These are phyloP conservation scores for Fragaria iinumae DNA, from an alignment of 306 rosid species.

Conservation along the genomic window DNA sequence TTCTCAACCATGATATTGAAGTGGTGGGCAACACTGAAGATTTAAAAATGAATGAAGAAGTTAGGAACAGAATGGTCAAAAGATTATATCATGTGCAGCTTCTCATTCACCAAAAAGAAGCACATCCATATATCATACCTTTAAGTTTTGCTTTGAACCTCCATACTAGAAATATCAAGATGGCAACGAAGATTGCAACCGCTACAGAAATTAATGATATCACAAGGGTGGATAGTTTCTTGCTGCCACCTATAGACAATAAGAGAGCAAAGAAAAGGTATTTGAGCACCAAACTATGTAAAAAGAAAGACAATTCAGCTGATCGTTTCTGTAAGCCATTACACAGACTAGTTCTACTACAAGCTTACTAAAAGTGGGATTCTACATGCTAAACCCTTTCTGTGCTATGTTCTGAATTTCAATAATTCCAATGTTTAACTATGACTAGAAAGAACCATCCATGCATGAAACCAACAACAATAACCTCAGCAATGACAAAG, in stretches of 20 bases:
- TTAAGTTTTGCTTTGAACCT: constrained; percentile 48
- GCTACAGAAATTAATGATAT: constrained; percentile 35
- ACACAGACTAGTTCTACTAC: neutral
- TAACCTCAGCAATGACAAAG: neutral
- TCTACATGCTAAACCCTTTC: neutral
- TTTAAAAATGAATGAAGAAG: neutral
- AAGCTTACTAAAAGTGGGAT: neutral
- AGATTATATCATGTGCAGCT: constrained; percentile 2
- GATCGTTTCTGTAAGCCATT: neutral
- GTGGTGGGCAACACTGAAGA: constrained; percentile 42
- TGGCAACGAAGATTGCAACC: constrained; percentile 44
- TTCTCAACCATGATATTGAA: constrained; percentile 41
- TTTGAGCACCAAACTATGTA: constrained; percentile 1
- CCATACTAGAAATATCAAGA: constrained; percentile 41
- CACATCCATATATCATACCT: constrained; percentile 39
- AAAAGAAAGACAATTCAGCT: neutral
- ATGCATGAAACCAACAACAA: neutral
- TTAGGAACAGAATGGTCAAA: constrained; percentile 5
- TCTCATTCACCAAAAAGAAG: neutral
- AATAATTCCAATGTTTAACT: neutral
- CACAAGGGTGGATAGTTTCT: constrained; percentile 31
- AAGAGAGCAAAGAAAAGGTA: constrained; percentile 8
- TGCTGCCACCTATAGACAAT: constrained; percentile 34
- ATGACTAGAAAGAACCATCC: neutral
- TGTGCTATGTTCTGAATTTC: neutral